A percentile compares a stretch with the other conserved stretches of the same genome.
phyloP scores from a whole-genome alignment of 768 basidiomycete genomes.

The Megacollybia marginata region DNA sequence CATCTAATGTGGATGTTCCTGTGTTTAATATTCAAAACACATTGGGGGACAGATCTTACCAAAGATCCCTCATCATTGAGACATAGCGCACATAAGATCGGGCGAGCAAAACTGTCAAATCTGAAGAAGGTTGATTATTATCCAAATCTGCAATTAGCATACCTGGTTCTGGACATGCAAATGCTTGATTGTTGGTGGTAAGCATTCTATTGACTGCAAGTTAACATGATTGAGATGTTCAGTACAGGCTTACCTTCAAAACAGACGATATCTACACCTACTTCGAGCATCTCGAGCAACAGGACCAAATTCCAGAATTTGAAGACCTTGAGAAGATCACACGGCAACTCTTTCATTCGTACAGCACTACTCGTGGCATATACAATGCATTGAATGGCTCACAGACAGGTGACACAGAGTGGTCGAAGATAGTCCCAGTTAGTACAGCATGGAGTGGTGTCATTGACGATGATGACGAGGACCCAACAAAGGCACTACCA shows the following conservation, averaged over 20 bases:
- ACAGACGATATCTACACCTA: conserved; percentile 10
- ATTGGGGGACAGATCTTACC: conserved; percentile 18
- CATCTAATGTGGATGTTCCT: conserved; percentile 23
- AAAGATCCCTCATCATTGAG: conserved; percentile 23
- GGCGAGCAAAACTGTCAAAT: conserved; percentile 18
- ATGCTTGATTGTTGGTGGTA: conserved; percentile 30
- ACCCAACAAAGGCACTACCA: background rate
- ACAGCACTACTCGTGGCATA: background rate
- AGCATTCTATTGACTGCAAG: conserved; percentile 1
- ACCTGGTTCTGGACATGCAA: conserved; percentile 19
- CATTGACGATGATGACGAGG: background rate
- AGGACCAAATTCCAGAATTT: conserved; percentile 8
- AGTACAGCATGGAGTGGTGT: background rate
- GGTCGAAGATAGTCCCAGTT: background rate
- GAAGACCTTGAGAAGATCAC: conserved; percentile 12
- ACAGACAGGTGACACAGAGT: background rate
- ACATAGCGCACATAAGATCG: conserved; percentile 21
- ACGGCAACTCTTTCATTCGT: conserved; percentile 3
- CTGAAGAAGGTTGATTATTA: conserved; percentile 28
- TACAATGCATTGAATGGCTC: background rate
- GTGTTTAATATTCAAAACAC: conserved; percentile 18
- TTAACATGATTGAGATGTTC: background rate
- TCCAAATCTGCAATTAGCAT: conserved; percentile 10
- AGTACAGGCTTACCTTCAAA: background rate
- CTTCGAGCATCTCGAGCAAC: conserved; percentile 1